Base-by-base conservation (phyloP, 192 early-diverging fungal species). In the Entomortierella beljakovae region DNA sequence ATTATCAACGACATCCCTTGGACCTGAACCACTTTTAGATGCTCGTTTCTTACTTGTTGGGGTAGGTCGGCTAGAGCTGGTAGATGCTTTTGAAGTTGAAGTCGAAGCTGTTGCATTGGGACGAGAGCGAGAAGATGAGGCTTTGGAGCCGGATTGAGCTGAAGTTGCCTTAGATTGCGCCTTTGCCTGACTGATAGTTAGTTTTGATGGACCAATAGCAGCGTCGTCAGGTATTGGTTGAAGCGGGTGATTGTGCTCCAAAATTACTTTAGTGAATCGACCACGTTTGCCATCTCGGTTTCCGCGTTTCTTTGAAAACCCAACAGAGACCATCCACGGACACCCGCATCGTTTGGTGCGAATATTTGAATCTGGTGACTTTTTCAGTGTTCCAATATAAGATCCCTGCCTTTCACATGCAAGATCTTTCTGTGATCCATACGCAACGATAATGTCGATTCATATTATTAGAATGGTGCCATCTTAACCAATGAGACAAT, bases 291-390 rank as follows among this genome's bases (percentile, higher is more conserved):
- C 75, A 37, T 79, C 75, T 29, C 75, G 60, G 32, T 70, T 79
- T 31, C 75, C 75, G 1, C 75, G 75, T 50, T 63, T 79, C 28
- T 79, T 79, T 29, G 75, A 79, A 23, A 79, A 79, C 31, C 75
- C 75, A n/a, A 79, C 75, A 18, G 75, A 79, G 34, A 79, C 65
- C 75, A 79, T 79, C 75, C 75, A 79, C 0, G 75, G 75, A 59
- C 75, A 79, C n/a, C 75, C 75, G 49, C 75, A 79, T 1, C 75
- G 66, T 49, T 79, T 79, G 2, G 75, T 79, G 2, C 67, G 67
- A 31, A 70, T 61, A 22, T 51, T 58, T 2, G 33, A 37, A 2
- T 79, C 67, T 6, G 56, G 40, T 1, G 66, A 13, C 25, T 64
- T 79, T 42, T 79, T 79, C 18, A 55, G 46, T 58, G 64, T 29